Conservation (phyloP, 2,329 filamentous ascomycete species). For the Leptographium galeiforme region DNA sequence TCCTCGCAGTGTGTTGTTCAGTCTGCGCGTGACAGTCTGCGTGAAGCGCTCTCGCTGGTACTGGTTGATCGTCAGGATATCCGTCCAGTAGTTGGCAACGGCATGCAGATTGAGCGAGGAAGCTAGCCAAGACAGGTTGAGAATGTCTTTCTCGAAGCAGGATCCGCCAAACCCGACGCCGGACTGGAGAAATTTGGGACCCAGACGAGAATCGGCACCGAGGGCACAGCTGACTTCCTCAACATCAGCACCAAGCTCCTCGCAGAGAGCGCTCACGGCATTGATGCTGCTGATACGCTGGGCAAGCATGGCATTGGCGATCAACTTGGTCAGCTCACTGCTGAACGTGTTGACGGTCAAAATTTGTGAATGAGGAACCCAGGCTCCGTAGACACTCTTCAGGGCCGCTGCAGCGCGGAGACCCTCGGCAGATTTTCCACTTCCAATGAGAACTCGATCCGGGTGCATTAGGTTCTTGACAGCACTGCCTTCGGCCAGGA, state of each 20-base stretch:
- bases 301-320: slow-evolving; percentile 4
- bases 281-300: slow-evolving; percentile 7
- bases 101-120: neutral
- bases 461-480: slow-evolving; percentile 2
- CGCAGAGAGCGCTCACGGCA: slow-evolving; percentile 3
- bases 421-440: neutral
- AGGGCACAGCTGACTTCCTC: slow-evolving; percentile 1
- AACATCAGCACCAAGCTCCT: slow-evolving; percentile 1
- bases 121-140: slow-evolving; percentile 1
- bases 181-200: neutral
- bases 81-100: slow-evolving; percentile 1
- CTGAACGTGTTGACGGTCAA: slow-evolving; percentile 2
- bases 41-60: slow-evolving; percentile 1
- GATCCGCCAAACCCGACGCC: slow-evolving; percentile 4
- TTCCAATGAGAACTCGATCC: slow-evolving; percentile 3
- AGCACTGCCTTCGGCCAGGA: slow-evolving; percentile 2
- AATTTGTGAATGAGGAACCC: neutral
- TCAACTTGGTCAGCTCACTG: slow-evolving; percentile 5
- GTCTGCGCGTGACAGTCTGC: neutral
- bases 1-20: slow-evolving; percentile 1
- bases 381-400: slow-evolving; percentile 2
- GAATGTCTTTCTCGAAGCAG: slow-evolving; percentile 5
- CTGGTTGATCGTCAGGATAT: slow-evolving; percentile 1
- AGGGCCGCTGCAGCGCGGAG: neutral
- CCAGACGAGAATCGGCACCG: slow-evolving; percentile 3